phyloP scores from a whole-genome alignment of 176 grass and related monocot species.

The Areca catechu region DNA sequence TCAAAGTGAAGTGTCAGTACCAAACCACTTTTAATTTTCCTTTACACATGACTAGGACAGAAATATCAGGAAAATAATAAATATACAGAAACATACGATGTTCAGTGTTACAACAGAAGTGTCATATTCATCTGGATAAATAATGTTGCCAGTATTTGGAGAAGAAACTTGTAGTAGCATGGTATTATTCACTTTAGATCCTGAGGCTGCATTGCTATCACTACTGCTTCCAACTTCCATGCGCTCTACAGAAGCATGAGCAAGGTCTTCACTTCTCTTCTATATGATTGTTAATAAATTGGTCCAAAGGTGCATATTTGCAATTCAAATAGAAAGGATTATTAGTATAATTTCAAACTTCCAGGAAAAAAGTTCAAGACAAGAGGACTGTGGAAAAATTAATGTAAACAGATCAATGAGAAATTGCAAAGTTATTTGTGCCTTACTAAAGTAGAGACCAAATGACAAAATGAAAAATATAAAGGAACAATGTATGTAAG shows the following conservation, averaged over 20 bases:
- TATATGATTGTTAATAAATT: constrained; percentile 24
- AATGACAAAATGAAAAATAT: too few species aligned
- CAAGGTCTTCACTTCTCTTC: constrained; percentile 77
- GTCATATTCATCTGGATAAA: constrained; percentile 71
- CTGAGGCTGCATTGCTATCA: constrained; percentile 31
- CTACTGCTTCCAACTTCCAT: constrained; percentile 46
- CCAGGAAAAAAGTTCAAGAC: too few species aligned
- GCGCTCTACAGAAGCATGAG: constrained; percentile 49
- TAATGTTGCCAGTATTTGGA: constrained; percentile 30
- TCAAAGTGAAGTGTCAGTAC: constrained; percentile 6
- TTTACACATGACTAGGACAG: constrained; percentile 8
- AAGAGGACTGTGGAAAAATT: too few species aligned
- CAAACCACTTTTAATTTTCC: too few species aligned
- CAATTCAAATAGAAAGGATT: too few species aligned
- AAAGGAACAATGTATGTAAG: too few species aligned
- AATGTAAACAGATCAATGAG: too few species aligned
- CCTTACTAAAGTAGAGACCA: too few species aligned
- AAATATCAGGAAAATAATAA: constrained; percentile 4
- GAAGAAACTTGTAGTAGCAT: constrained; percentile 38
- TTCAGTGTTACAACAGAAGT: constrained; percentile 77
- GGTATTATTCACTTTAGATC: constrained; percentile 42
- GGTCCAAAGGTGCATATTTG: constrained; percentile 13
- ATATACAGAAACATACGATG: constrained; percentile 47
- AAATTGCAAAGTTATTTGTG: too few species aligned
- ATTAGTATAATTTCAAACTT: too few species aligned